Conservation (phyloP, 352 stramenopile genomes). For the Globisporangium lucens region DNA sequence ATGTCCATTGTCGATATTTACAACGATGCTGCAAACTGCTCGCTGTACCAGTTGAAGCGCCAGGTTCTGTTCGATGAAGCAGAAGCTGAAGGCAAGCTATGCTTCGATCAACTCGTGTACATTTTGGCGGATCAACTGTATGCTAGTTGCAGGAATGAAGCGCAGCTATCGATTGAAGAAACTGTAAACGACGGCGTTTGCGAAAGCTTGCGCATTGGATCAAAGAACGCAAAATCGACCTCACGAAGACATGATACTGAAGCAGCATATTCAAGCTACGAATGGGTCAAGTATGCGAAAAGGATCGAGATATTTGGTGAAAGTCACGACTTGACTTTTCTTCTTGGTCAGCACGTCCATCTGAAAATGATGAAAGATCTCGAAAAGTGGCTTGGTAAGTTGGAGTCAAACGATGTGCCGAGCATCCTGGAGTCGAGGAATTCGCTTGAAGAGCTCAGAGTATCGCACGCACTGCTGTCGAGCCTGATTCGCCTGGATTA, state of each 20-base stretch:
- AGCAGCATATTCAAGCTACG: constrained; percentile 22
- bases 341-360: constrained; percentile 58
- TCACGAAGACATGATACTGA: neutral
- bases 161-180: neutral
- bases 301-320: constrained; percentile 62
- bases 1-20: constrained; percentile 80
- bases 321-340: constrained; percentile 48
- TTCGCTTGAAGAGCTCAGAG: constrained; percentile 33
- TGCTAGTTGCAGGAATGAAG: constrained; percentile 47
- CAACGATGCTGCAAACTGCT: constrained; percentile 67
- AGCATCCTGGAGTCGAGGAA: constrained; percentile 48
- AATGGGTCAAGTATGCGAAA: constrained; percentile 26
- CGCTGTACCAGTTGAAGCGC: constrained; percentile 52
- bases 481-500: constrained; percentile 20
- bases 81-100: constrained; percentile 76
- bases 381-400: constrained; percentile 39
- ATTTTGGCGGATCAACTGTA: constrained; percentile 65
- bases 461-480: constrained; percentile 29
- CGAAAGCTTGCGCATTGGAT: neutral
- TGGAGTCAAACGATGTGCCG: constrained; percentile 53
- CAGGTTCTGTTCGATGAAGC: constrained; percentile 81
- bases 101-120: constrained; percentile 78
- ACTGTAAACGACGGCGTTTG: neutral
- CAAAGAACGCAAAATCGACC: neutral
- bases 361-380: constrained; percentile 51